Evolutionary conservation across 331 rosid genomes (phyloP), one percentile per base, ranked within the genome.

Genomic region (Quercus tomentella): DNA sequence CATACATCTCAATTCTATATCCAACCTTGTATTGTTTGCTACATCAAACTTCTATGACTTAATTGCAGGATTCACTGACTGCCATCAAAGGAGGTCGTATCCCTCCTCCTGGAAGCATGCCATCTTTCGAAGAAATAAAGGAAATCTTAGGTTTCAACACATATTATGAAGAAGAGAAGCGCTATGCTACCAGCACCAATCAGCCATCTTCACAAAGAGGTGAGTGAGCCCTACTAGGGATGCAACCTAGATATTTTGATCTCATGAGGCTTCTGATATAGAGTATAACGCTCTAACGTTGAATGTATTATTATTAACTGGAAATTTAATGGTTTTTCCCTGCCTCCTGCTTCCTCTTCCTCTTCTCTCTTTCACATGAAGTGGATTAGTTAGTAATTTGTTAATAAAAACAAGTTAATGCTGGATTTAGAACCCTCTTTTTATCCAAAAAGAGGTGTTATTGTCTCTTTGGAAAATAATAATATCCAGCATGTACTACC

Each of bases 41-140:
- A 62, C 35, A 75, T 52, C 52, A 80, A 33, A 71, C 70, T 12
- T 76, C 80, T 71, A 73, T 72, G 75, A 76, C 72, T 72, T 28
- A 6, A 26, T 77, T 88, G 86, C 88, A 95, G 97, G 97, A 90
- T 74, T 78, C 97, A 72, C 92, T 92, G 28, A 74, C 80, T 75
- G 97, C 97, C 66, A 85, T 95, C 58, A 89, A 22, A 89, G 96
- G 97, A 75, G 98, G 98, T 6, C 93, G 94, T 79, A 81, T 95
- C 78, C 98, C 98, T 90, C 84, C 97, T 70, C 96, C 97, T 41
- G 97, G 92, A 84, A 90, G 95, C 88, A 89, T 95, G 96, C 97
- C 97, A 35, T 82, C 97, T 67, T 95, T 95, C 41, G 97, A 89
- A 75, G 97, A 95, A 85, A 72, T 95, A 31, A 91, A 95, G 92